Conservation (phyloP, 2,329 filamentous ascomycete species). For the Pestalotiopsis sp. region DNA sequence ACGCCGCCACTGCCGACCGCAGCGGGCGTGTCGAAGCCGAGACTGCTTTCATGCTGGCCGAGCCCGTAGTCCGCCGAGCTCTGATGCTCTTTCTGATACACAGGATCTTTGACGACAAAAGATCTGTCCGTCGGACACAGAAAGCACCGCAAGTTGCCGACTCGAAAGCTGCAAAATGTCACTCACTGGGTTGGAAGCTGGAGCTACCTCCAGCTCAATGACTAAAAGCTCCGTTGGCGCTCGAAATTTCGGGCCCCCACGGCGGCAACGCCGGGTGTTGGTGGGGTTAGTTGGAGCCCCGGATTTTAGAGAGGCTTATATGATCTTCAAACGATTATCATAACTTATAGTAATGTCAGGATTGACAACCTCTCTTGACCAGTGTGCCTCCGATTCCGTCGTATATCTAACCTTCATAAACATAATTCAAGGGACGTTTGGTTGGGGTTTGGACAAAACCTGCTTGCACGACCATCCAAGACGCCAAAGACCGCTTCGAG, state of each 20-base stretch:
- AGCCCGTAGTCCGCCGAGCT: not conserved
- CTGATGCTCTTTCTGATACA: not conserved
- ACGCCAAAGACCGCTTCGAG: too few species aligned
- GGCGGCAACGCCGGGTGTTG: not conserved
- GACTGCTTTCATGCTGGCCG: slow-evolving; percentile 6
- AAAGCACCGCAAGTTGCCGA: too few species aligned
- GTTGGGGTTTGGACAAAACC: too few species aligned
- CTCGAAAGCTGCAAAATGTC: too few species aligned
- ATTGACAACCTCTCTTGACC: too few species aligned
- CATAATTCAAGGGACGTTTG: too few species aligned
- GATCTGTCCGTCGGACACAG: not conserved
- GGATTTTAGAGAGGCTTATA: not conserved
- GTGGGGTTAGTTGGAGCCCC: not conserved
- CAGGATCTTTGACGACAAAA: not conserved
- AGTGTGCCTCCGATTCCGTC: too few species aligned
- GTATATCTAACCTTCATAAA: too few species aligned
- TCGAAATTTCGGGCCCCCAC: not conserved
- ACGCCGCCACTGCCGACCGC: not conserved
- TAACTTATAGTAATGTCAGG: too few species aligned
- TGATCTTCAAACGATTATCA: too few species aligned
- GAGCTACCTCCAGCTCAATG: not conserved
- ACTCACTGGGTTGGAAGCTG: not conserved
- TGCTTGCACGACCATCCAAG: too few species aligned
- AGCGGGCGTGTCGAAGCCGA: not conserved
- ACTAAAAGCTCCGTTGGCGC: not conserved